Conservation (phyloP, 108 stramenopile species). For the Cyclotella sp. region DNA sequence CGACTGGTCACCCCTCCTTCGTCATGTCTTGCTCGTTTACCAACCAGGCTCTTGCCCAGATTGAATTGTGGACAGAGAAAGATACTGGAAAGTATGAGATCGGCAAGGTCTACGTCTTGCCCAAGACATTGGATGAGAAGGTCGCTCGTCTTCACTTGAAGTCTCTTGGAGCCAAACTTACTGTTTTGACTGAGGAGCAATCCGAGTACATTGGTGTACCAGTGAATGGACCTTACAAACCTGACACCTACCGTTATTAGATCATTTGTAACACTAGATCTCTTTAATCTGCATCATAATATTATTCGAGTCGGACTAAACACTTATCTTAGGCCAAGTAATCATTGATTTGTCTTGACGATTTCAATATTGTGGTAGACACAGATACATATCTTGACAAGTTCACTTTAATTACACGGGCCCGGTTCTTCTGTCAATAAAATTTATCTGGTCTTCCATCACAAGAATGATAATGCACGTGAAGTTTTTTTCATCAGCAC, state of each 20-base stretch:
- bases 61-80: slow-evolving; percentile 98
- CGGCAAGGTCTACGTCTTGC: slow-evolving; percentile 98
- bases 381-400: too few species aligned
- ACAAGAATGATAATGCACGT: too few species aligned
- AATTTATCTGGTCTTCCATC: too few species aligned
- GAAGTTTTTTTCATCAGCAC: too few species aligned
- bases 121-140: slow-evolving; percentile 99
- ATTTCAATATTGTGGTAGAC: too few species aligned
- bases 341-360: background rate
- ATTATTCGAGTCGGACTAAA: too few species aligned
- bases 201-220: slow-evolving; percentile 97
- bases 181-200: slow-evolving; percentile 92
- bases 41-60: slow-evolving; percentile 99
- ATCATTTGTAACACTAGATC: background rate
- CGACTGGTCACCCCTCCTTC: slow-evolving; percentile 99
- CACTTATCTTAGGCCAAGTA: background rate
- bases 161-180: slow-evolving; percentile 97
- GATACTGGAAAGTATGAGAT: slow-evolving; percentile 92
- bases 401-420: too few species aligned
- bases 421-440: too few species aligned
- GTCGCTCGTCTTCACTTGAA: slow-evolving; percentile 97
- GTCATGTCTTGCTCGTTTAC: slow-evolving; percentile 99
- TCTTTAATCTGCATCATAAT: too few species aligned
- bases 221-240: slow-evolving; percentile 97
- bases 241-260: slow-evolving; percentile 99